Evolutionary conservation across 257 asterid genomes (phyloP).

Genomic region (Solanum sitiens): DNA sequence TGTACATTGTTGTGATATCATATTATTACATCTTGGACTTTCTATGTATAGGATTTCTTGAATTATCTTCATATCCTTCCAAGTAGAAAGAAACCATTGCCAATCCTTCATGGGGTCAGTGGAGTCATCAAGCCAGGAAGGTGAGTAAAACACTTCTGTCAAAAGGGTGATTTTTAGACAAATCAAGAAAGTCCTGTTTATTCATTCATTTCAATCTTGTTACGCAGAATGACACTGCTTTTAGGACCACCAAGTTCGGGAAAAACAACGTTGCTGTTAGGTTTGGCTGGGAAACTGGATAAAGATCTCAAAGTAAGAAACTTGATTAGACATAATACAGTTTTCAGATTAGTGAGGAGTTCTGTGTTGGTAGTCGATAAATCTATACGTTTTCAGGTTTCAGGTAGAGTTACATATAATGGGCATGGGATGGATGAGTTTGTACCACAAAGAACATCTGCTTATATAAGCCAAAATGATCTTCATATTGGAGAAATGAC

Average conservation of each 20-base stretch:
- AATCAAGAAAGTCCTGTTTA: background rate
- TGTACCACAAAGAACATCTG: constrained; percentile 81
- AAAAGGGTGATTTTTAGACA: background rate
- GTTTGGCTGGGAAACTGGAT: constrained; percentile 82
- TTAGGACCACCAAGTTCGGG: constrained; percentile 94
- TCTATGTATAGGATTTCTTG: constrained; percentile 46
- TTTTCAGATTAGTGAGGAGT: background rate
- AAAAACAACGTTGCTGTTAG: constrained; percentile 75
- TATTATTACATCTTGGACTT: background rate
- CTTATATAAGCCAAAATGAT: constrained; percentile 85
- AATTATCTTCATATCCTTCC: constrained; percentile 45
- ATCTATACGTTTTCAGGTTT: constrained; percentile 19
- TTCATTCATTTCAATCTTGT: background rate
- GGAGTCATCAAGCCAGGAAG: constrained; percentile 87
- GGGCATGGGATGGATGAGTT: constrained; percentile 67
- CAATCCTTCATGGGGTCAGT: constrained; percentile 61
- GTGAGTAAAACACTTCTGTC: constrained; percentile 10
- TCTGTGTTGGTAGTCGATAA: background rate
- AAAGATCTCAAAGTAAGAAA: constrained; percentile 47
- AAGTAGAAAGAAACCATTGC: constrained; percentile 54
- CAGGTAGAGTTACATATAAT: constrained; percentile 72
- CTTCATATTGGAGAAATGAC: constrained; percentile 82
- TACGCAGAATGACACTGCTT: constrained; percentile 62
- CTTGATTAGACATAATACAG: background rate
- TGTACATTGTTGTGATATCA: background rate